phyloP scores from a whole-genome alignment of 768 basidiomycete species.

The Amanita phalloides region DNA sequence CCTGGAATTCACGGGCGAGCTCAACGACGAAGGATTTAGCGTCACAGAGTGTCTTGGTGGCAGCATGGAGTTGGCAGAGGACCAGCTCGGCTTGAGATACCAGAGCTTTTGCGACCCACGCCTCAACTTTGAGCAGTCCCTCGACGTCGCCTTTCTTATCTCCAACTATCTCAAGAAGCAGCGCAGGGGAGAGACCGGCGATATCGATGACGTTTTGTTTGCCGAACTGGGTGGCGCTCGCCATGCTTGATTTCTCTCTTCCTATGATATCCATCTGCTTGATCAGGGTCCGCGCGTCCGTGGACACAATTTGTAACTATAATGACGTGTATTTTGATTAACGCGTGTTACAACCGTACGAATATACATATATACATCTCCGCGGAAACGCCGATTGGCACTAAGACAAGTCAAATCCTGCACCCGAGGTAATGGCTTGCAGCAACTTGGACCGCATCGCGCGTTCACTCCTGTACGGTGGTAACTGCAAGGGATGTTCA shows the following conservation, averaged over 20 bases:
- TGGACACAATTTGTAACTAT: too few relatives aligned
- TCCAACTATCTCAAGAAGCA: slow-evolving; percentile 73
- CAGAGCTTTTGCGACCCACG: slow-evolving; percentile 94
- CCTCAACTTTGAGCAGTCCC: slow-evolving; percentile 86
- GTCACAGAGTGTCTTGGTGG: slow-evolving; percentile 97
- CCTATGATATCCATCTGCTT: too few relatives aligned
- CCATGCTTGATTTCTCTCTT: neutral
- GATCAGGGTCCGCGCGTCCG: too few relatives aligned
- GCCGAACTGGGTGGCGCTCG: slow-evolving; percentile 20
- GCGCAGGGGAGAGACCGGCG: slow-evolving; percentile 25
- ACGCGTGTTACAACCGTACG: neutral
- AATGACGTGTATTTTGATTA: too few relatives aligned
- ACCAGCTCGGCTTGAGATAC: slow-evolving; percentile 84
- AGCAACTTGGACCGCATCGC: slow-evolving; percentile 67
- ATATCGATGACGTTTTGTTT: slow-evolving; percentile 20
- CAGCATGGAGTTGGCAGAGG: slow-evolving; percentile 88
- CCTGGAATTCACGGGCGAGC: slow-evolving; percentile 87
- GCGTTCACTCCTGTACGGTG: slow-evolving; percentile 52
- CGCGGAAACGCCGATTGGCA: too few relatives aligned
- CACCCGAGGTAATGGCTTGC: slow-evolving; percentile 78
- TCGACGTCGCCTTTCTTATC: slow-evolving; percentile 86
- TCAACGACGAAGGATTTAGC: slow-evolving; percentile 83
- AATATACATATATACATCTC: neutral
- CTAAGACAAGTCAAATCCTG: slow-evolving; percentile 72
- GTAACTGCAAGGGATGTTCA: slow-evolving; percentile 35